Evolutionary conservation across 2,329 filamentous ascomycete species (phyloP).

Genomic region (Beauveria australis): DNA sequence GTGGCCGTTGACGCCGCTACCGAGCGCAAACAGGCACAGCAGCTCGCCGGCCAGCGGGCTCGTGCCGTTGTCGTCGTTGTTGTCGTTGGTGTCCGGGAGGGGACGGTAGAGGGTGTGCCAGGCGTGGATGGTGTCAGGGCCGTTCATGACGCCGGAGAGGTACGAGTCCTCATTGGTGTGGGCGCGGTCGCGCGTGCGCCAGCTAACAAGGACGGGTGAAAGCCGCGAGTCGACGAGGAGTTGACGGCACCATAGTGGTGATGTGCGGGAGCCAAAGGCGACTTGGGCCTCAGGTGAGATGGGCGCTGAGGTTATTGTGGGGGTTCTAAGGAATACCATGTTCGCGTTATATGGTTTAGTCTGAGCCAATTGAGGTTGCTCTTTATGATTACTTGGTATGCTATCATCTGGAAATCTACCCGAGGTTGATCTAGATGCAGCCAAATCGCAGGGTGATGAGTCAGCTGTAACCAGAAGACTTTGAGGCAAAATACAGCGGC

Average conservation of each 20-base stretch:
- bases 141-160: neutral
- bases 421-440: neutral
- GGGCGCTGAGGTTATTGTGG: neutral
- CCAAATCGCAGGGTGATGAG: neutral
- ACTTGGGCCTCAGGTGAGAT: neutral
- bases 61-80: neutral
- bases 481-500: neutral
- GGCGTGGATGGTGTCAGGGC: neutral
- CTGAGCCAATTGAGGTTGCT: neutral
- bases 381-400: neutral
- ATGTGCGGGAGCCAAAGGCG: neutral
- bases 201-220: neutral
- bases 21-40: constrained; percentile 10
- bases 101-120: constrained; percentile 4
- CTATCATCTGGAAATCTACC: neutral
- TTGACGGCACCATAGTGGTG: constrained; percentile 8
- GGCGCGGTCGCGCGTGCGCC: neutral
- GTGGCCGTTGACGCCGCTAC: constrained; percentile 15
- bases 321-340: neutral
- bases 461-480: neutral
- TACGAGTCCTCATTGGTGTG: neutral
- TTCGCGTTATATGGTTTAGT: neutral
- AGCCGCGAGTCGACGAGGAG: constrained; percentile 1
- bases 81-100: neutral
- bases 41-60: constrained; percentile 1